These are phyloP conservation scores for Polygonum maritimum DNA, from an alignment of 148 eudicot species.

Conservation along the genomic window DNA sequence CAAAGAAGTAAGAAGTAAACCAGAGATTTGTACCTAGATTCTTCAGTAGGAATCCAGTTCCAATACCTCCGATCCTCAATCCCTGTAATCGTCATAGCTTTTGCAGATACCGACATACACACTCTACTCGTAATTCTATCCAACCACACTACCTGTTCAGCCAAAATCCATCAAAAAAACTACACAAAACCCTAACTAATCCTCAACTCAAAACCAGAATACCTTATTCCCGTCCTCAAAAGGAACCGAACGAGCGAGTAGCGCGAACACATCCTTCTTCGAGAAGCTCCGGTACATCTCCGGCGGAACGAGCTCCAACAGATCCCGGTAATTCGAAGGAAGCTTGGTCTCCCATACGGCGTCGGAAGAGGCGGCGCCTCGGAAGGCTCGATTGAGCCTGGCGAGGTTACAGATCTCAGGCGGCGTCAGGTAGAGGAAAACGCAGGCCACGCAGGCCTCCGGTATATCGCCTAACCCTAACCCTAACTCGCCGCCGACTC, in stretches of 20 bases:
- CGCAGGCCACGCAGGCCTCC: conserved; percentile 87
- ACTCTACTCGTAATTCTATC: conserved; percentile 76
- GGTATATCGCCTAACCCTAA: conserved; percentile 84
- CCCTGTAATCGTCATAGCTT: conserved; percentile 79
- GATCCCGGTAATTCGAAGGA: conserved; percentile 49
- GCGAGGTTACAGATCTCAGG: conserved; percentile 92
- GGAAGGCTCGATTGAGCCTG: conserved; percentile 79
- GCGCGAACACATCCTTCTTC: conserved; percentile 68
- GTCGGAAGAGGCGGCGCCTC: conserved; percentile 85
- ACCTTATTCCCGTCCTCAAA: conserved; percentile 67
- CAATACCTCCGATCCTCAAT: conserved; percentile 94
- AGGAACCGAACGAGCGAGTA: conserved; percentile 46
- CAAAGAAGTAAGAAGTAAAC: conserved; percentile 9
- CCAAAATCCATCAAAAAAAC: neutral
- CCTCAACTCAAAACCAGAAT: neutral
- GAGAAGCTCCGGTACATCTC: conserved; percentile 26
- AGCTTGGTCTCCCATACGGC: conserved; percentile 78
- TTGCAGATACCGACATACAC: conserved; percentile 73
- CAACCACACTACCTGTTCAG: conserved; percentile 78
- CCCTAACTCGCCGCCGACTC: conserved; percentile 23
- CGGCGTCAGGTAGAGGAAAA: conserved; percentile 67
- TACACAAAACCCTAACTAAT: conserved; percentile 1
- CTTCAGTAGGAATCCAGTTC: conserved; percentile 93
- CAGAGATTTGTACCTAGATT: conserved; percentile 54
- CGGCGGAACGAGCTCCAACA: conserved; percentile 42